phyloP scores from a whole-genome alignment of 1,139 yeast genomes.

The Debaryomyces fabryi region DNA sequence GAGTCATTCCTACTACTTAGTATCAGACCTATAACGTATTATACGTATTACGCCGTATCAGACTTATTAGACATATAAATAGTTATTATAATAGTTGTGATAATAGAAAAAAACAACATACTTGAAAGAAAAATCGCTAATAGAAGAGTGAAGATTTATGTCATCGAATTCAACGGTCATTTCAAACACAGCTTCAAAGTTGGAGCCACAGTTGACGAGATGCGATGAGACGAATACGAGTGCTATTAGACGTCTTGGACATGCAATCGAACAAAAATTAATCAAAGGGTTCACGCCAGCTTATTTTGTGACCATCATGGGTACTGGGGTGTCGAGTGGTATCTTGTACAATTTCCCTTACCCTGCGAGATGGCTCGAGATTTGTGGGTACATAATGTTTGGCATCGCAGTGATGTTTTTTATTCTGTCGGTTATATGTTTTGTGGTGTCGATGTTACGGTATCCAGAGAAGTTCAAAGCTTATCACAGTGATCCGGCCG shows the following conservation, averaged over 20 bases:
- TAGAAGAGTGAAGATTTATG: neutral
- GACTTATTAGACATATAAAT: neutral
- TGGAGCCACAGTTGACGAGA: neutral
- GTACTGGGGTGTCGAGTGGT: constrained; percentile 70
- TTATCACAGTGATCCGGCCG: constrained; percentile 47
- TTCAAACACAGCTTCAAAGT: neutral
- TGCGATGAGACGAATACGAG: neutral
- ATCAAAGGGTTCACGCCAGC: constrained; percentile 48
- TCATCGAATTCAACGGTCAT: neutral
- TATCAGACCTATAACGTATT: neutral
- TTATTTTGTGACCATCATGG: constrained; percentile 81
- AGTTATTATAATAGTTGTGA: neutral
- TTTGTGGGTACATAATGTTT: constrained; percentile 59
- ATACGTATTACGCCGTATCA: neutral
- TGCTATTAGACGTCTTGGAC: constrained; percentile 1
- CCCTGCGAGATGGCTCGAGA: constrained; percentile 58
- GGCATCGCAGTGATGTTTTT: constrained; percentile 56
- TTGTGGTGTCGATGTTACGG: constrained; percentile 39
- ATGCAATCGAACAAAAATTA: constrained; percentile 8
- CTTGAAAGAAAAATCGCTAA: neutral
- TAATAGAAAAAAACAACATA: neutral
- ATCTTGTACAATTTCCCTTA: constrained; percentile 69
- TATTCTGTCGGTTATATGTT: constrained; percentile 37
- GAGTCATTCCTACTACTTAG: neutral
- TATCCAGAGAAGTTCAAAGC: constrained; percentile 35